Conservation (phyloP, 1,284 basidiomycete species). For the Ustilago hordei region DNA sequence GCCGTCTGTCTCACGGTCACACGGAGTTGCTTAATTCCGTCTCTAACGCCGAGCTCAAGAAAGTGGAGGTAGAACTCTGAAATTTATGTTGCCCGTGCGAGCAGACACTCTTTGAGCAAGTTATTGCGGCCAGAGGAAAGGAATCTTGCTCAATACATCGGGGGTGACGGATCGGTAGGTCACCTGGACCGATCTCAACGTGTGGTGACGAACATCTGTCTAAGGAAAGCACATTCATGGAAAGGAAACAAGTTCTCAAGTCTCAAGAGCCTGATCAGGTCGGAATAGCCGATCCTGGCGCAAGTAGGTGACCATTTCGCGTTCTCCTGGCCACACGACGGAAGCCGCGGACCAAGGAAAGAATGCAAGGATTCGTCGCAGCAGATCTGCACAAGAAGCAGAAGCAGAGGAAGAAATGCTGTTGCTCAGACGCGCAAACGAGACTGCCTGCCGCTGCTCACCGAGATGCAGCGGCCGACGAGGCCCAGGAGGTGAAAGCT, state of each 20-base stretch:
- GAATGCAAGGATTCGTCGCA: neutral
- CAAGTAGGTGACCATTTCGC: no score
- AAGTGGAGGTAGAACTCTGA: neutral
- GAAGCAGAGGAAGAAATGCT: neutral
- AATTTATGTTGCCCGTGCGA: constrained; percentile 3
- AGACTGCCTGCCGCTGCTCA: neutral
- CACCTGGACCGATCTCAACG: neutral
- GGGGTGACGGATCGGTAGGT: neutral
- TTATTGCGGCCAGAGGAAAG: neutral
- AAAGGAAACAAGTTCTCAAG: no score
- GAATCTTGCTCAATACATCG: no score
- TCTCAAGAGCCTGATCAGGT: no score
- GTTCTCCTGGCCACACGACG: no score
- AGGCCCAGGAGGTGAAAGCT: no score
- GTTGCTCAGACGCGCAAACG: neutral
- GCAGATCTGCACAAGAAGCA: neutral
- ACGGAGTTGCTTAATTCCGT: neutral
- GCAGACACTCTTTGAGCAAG: neutral
- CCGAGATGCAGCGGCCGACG: neutral
- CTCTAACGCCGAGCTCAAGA: neutral
- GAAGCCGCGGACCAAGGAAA: no score
- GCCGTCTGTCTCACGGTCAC: neutral
- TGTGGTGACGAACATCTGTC: no score
- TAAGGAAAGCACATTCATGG: no score
- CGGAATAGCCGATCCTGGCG: no score